Base-by-base conservation (phyloP, 2,329 filamentous ascomycete species). In the Aspergillus udagawae region DNA sequence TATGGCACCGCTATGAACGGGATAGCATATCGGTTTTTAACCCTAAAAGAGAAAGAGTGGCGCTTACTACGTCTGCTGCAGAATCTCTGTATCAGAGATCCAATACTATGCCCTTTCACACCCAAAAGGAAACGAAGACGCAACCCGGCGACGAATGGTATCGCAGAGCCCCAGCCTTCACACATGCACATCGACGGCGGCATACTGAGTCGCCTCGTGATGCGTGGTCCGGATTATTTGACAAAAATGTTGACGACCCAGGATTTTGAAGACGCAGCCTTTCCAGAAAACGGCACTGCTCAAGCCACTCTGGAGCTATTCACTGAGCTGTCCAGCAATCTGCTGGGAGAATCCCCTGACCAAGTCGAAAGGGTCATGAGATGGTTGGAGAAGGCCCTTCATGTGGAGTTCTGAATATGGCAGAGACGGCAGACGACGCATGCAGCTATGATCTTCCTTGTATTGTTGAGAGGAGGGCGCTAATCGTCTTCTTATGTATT, bases 1-100 rank as follows among this genome's bases (percentile, higher is more conserved):
- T 92, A 76, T 35, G 90, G 89, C 1, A 78, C 87, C 6, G 83
- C 83, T 6, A 80, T 91, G 35, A 85, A 90, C 65, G 90, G 90
- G 1, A 85, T 86, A 0, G 66, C 92, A 25, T 84, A 84, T 60
- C 83, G 88, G 55, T 88, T 97, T 64, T 83, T 83, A 1, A 75
- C 92, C 14, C 75, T 97, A 0, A 77, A 80, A 9, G 66, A 82
- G 20, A 73, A 82, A 2, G 82, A 87, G 7, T 89, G 88, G 84
- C 80, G 81, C 6, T 78, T 96, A 3, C 79, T 97, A 4, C 82
- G 82, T 56, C 85, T 93, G 60, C 69, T 97, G 1, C 87, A 95
- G 67, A 87, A 88, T 57, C 70, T 95, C 50, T 85, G 84, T 28
- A 71, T 80, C 49, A 70, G 73, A 27, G 82, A 80, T 27, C 66